phyloP scores from a whole-genome alignment of 2,329 filamentous ascomycete species.

The Xylariomycetidae sp. region DNA sequence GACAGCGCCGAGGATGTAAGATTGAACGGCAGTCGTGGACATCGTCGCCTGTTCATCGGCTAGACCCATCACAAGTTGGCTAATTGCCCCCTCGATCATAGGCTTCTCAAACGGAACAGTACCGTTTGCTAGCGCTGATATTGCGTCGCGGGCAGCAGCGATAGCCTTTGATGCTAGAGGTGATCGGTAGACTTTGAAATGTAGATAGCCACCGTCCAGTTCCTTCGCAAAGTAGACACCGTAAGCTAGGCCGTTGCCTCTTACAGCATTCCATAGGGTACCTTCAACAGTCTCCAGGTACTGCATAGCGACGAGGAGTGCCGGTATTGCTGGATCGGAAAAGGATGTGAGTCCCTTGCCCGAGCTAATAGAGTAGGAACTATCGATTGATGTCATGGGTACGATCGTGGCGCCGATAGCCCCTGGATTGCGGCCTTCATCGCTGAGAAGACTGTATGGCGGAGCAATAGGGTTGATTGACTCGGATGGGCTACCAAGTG shows the following conservation, averaged over 20 bases:
- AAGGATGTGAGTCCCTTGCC: slow-evolving; percentile 71
- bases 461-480: slow-evolving; percentile 67
- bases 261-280: slow-evolving; percentile 88
- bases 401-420: slow-evolving; percentile 71
- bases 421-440: slow-evolving; percentile 71
- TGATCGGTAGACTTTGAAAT: slow-evolving; percentile 84
- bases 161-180: slow-evolving; percentile 88
- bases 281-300: slow-evolving; percentile 94
- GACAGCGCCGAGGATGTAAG: slow-evolving; percentile 79
- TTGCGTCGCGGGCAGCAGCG: slow-evolving; percentile 66
- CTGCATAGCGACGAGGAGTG: slow-evolving; percentile 80
- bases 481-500: slow-evolving; percentile 42
- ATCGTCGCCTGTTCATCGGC: slow-evolving; percentile 88
- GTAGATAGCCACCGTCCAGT: slow-evolving; percentile 72
- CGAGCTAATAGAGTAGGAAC: slow-evolving; percentile 78
- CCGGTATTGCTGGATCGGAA: slow-evolving; percentile 71
- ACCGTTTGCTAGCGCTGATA: slow-evolving; percentile 70
- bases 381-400: slow-evolving; percentile 89
- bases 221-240: slow-evolving; percentile 76
- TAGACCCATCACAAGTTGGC: slow-evolving; percentile 78
- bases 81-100: slow-evolving; percentile 85
- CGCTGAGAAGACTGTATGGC: slow-evolving; percentile 66
- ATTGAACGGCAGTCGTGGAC: slow-evolving; percentile 73
- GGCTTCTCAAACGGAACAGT: slow-evolving; percentile 69
- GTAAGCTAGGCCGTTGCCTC: slow-evolving; percentile 90